phyloP scores from a whole-genome alignment of 495 filamentous ascomycete genomes.

The Choiromyces venosus region DNA sequence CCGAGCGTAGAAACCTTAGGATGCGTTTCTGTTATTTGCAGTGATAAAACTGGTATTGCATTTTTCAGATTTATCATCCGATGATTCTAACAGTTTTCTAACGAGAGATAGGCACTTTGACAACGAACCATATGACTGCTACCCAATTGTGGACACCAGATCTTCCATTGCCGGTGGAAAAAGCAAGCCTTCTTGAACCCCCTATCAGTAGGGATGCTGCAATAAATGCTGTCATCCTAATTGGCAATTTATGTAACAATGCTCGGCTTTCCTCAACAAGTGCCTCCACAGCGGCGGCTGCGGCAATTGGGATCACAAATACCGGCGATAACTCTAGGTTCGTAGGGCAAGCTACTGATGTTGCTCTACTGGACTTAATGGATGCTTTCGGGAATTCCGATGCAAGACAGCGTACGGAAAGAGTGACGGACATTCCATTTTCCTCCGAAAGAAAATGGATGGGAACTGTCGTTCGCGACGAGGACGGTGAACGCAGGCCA shows the following conservation, averaged over 20 bases:
- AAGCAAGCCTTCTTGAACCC: conserved; percentile 48
- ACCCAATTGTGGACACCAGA: conserved; percentile 95
- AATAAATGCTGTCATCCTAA: conserved; percentile 60
- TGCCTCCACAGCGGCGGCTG: conserved; percentile 30
- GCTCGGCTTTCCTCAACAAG: conserved; percentile 59
- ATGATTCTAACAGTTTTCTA: conserved; percentile 18
- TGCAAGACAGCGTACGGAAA: conserved; percentile 71
- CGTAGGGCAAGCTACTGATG: conserved; percentile 95
- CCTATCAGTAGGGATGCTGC: conserved; percentile 14
- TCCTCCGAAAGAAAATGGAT: conserved; percentile 99
- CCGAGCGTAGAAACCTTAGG: conserved; percentile 97
- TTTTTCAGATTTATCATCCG: background rate
- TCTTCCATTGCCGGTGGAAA: conserved; percentile 59
- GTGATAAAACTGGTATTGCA: conserved; percentile 77
- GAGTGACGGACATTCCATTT: conserved; percentile 81
- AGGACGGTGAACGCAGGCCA: conserved; percentile 48
- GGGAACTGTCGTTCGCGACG: conserved; percentile 72
- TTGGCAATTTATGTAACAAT: conserved; percentile 96
- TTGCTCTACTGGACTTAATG: conserved; percentile 86
- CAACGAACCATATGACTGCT: conserved; percentile 96
- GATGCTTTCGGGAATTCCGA: conserved; percentile 88
- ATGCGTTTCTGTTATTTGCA: conserved; percentile 96
- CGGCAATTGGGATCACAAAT: conserved; percentile 33
- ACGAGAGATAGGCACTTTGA: conserved; percentile 63
- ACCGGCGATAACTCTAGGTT: conserved; percentile 62